phyloP scores from a whole-genome alignment of 257 asterid species.

The Primulina huaijiensis region DNA sequence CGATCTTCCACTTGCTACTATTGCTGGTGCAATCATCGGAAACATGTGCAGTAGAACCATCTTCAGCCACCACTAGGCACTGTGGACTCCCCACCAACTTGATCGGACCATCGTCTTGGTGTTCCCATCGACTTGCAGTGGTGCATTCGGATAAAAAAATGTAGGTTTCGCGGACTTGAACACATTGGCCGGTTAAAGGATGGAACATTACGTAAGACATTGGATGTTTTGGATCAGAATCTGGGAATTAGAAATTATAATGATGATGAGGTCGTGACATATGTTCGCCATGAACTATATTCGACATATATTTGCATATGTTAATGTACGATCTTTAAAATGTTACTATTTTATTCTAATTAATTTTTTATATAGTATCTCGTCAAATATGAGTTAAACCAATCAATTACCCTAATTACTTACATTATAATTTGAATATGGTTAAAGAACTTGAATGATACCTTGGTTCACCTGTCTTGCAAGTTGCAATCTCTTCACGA shows the following conservation, averaged over 20 bases:
- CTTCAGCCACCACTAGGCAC: slow-evolving; percentile 42
- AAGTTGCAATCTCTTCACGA: slow-evolving; percentile 39
- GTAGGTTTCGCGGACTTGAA: slow-evolving; percentile 6
- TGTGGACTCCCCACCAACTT: slow-evolving; percentile 27
- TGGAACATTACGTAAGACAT: slow-evolving; percentile 42
- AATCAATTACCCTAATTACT: too few species aligned
- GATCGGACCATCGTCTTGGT: slow-evolving; percentile 36
- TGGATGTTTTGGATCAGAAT: slow-evolving; percentile 29
- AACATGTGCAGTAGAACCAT: slow-evolving; percentile 31
- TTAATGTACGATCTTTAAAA: too few species aligned
- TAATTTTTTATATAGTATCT: too few species aligned
- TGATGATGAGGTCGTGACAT: background rate
- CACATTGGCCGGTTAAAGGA: slow-evolving; percentile 58
- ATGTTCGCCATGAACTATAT: too few species aligned
- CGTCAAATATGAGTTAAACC: too few species aligned
- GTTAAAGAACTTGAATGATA: slow-evolving; percentile 16
- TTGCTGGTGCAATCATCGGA: slow-evolving; percentile 38
- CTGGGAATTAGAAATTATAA: slow-evolving; percentile 28
- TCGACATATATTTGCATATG: too few species aligned
- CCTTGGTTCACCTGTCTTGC: slow-evolving; percentile 56
- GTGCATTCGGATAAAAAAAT: slow-evolving; percentile 33
- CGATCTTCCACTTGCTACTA: slow-evolving; percentile 40
- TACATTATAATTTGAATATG: too few species aligned
- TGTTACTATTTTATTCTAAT: too few species aligned
- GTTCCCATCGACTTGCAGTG: slow-evolving; percentile 35